These are phyloP conservation scores for Aureococcus anophagefferens DNA, from an alignment of 108 stramenopile species.

Conservation along the genomic window DNA sequence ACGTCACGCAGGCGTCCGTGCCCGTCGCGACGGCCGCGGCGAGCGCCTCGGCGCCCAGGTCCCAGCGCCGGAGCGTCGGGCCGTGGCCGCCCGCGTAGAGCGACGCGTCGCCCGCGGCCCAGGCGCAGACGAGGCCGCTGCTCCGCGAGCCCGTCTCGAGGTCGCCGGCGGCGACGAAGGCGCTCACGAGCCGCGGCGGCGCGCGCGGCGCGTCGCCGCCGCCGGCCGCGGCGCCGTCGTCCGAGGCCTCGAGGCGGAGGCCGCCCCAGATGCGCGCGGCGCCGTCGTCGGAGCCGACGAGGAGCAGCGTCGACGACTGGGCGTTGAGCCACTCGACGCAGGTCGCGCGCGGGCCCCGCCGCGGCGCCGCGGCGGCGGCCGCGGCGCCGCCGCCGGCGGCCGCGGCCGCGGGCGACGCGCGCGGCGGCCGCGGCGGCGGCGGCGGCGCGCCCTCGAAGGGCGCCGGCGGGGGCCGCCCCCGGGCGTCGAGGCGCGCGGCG, in stretches of 20 bases:
- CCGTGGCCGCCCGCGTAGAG: constrained; percentile 73
- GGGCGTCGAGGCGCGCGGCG: constrained; percentile 3
- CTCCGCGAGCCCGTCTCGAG: constrained; percentile 47
- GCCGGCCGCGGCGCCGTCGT: no score
- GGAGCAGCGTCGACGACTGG: constrained; percentile 48
- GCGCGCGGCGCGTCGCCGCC: no score
- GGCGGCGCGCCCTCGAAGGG: no score
- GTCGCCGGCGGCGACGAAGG: constrained; percentile 75
- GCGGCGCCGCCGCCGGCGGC: no score
- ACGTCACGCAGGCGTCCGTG: constrained; percentile 62
- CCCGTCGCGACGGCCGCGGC: constrained; percentile 36
- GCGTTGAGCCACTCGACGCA: constrained; percentile 85
- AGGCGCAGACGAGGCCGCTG: constrained; percentile 75
- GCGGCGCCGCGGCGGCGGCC: no score
- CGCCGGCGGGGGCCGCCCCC: neutral
- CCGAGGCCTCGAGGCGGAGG: constrained; percentile 6
- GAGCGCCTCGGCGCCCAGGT: constrained; percentile 66
- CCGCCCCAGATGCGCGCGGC: constrained; percentile 74
- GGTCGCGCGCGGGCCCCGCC: constrained; percentile 56
- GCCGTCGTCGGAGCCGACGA: constrained; percentile 84
- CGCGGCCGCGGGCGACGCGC: no score
- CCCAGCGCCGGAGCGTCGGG: constrained; percentile 72
- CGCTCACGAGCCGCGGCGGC: constrained; percentile 52
- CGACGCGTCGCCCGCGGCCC: constrained; percentile 59
- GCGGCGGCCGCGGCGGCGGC: no score